Percentiles rank a stretch among this genome's conserved stretches.
Evolutionary conservation across 345 rosid species (phyloP).

Genomic region (Populus simonii): DNA sequence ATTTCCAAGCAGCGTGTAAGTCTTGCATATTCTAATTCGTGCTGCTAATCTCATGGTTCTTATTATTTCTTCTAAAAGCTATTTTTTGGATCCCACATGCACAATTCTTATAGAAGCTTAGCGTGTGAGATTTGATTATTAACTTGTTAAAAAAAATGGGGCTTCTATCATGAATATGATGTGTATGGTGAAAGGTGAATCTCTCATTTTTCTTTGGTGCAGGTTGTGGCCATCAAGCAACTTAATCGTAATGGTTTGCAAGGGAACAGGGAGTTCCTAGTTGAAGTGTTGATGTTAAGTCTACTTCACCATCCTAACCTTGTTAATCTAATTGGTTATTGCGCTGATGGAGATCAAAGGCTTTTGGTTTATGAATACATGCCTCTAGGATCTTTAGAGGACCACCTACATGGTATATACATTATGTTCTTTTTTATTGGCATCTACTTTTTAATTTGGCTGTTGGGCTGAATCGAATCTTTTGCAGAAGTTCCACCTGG

Average conservation of each 20-base stretch:
- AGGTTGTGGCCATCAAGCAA: constrained; percentile 91
- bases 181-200: neutral
- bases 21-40: too few species aligned
- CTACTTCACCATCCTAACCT: constrained; percentile 78
- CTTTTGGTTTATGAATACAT: constrained; percentile 82
- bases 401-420: constrained; percentile 68
- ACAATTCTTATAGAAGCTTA: neutral
- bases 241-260: constrained; percentile 80
- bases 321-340: constrained; percentile 81
- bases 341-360: constrained; percentile 89
- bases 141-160: neutral
- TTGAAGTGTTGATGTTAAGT: constrained; percentile 76
- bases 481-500: constrained; percentile 49
- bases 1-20: neutral
- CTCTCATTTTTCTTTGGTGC: constrained; percentile 9
- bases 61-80: neutral
- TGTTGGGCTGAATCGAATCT: neutral
- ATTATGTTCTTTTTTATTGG: neutral
- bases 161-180: neutral
- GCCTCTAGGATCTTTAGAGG: constrained; percentile 80
- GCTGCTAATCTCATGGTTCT: neutral
- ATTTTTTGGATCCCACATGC: neutral
- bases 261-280: constrained; percentile 81
- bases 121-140: neutral
- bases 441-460: neutral